A percentile compares a stretch with the other conserved stretches of the same genome.
Evolutionary conservation across 139 green algal species (phyloP).

Genomic region (Coelastrella sp.): DNA sequence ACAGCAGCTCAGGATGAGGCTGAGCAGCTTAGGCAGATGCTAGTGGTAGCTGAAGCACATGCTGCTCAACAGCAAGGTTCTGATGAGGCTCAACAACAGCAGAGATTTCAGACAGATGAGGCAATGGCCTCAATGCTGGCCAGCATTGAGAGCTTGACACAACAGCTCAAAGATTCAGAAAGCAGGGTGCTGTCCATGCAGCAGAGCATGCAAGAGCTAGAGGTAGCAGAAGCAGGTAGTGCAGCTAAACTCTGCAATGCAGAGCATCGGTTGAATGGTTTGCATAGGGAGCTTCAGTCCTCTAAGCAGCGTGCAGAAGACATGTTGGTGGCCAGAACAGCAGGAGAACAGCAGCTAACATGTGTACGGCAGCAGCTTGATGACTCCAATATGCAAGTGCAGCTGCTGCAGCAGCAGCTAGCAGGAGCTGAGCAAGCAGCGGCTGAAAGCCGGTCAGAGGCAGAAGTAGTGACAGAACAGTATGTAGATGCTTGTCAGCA

Average conservation of each 20-base stretch:
- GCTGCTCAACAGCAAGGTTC: background rate
- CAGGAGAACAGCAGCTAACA: background rate
- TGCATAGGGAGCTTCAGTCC: background rate
- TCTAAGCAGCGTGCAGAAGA: background rate
- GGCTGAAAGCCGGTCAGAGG: background rate
- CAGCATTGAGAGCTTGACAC: background rate
- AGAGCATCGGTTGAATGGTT: background rate
- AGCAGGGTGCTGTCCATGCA: background rate
- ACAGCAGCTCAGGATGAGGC: conserved; percentile 19
- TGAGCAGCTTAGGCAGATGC: background rate
- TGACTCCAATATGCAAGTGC: background rate
- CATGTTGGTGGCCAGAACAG: background rate
- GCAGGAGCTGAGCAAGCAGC: background rate
- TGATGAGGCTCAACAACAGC: background rate
- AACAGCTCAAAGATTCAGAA: conserved; percentile 2
- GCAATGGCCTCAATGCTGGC: background rate
- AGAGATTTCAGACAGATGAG: background rate
- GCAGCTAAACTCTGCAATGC: background rate
- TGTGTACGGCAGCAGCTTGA: background rate
- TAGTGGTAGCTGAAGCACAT: conserved; percentile 2
- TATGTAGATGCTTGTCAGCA: background rate
- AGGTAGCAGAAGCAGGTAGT: background rate
- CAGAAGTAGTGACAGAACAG: background rate
- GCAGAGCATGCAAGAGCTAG: background rate
- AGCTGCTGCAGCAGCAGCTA: background rate